Percentiles rank a stretch among this genome's conserved stretches.
phyloP scores from a whole-genome alignment of 1,139 yeast species.

The Sugiyamaella neomexicana region DNA sequence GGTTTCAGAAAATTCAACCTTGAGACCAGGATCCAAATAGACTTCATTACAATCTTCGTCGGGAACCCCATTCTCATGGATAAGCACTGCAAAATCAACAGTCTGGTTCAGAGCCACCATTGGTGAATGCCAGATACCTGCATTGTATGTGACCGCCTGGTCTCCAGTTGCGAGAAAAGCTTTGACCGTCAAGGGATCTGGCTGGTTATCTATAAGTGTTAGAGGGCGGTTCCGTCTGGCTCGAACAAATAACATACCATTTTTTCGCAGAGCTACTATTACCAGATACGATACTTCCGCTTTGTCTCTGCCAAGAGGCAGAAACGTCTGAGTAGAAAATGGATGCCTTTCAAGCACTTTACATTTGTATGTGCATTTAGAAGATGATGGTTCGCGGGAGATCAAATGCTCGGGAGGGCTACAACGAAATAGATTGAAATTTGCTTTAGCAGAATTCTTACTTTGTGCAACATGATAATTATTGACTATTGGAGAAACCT shows the following conservation, averaged over 20 bases:
- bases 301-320: constrained; percentile 75
- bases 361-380: constrained; percentile 48
- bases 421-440: constrained; percentile 83
- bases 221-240: no score
- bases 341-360: constrained; percentile 90
- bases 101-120: constrained; percentile 68
- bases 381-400: constrained; percentile 29
- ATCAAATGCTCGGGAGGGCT: constrained; percentile 68
- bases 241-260: constrained; percentile 9
- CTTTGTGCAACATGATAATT: constrained; percentile 51
- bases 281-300: constrained; percentile 63
- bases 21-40: constrained; percentile 52
- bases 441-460: constrained; percentile 53
- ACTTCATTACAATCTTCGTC: constrained; percentile 85
- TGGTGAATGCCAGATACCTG: constrained; percentile 87
- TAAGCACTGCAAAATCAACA: constrained; percentile 80
- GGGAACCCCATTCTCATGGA: constrained; percentile 77
- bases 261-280: constrained; percentile 67
- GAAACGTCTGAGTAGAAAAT: constrained; percentile 81
- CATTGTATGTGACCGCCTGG: constrained; percentile 87
- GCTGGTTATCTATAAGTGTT: constrained; percentile 51
- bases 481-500: constrained; percentile 68
- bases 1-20: constrained; percentile 19
- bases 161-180: constrained; percentile 80
- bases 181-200: constrained; percentile 57